phyloP scores from a whole-genome alignment of 805 yeast genomes.

The Barnettozyma populi region DNA sequence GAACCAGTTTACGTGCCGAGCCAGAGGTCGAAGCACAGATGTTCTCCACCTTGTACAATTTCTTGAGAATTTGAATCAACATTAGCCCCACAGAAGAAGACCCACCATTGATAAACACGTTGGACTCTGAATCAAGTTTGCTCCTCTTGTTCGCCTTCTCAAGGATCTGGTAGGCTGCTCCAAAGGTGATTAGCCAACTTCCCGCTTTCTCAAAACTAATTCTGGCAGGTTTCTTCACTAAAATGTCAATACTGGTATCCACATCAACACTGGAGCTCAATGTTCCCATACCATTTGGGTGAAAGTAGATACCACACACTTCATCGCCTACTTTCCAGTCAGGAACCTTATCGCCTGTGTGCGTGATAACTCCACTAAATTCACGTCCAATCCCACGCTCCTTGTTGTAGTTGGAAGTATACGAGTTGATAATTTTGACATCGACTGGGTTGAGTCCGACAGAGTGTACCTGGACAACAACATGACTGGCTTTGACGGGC shows the following conservation, averaged over 20 bases:
- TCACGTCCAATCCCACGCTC: conserved; percentile 69
- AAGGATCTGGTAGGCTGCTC: conserved; percentile 53
- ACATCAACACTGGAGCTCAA: conserved; percentile 51
- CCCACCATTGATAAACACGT: conserved; percentile 68
- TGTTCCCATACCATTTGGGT: conserved; percentile 50
- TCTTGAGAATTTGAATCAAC: conserved; percentile 54
- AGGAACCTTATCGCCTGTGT: conserved; percentile 42
- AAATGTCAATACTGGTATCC: conserved; percentile 45
- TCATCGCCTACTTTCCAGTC: conserved; percentile 51
- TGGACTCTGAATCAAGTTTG: conserved; percentile 34
- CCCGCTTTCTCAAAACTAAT: conserved; percentile 52
- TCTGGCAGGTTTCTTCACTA: conserved; percentile 41
- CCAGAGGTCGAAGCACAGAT: conserved; percentile 58
- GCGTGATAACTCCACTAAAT: conserved; percentile 53
- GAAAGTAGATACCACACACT: conserved; percentile 58
- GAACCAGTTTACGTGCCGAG: conserved; percentile 39
- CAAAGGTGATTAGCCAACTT: conserved; percentile 55
- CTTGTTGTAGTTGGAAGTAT: conserved; percentile 43
- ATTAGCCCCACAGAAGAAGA: conserved; percentile 68
- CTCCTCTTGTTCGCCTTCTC: conserved; percentile 22
- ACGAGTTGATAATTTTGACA: conserved; percentile 51
- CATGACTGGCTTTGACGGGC: conserved; percentile 42
- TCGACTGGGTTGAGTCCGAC: conserved; percentile 66
- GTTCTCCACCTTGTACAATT: conserved; percentile 39
- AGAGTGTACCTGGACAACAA: conserved; percentile 54